Conservation (phyloP, 305 asterid genomes). For the Solanum hybrid region DNA sequence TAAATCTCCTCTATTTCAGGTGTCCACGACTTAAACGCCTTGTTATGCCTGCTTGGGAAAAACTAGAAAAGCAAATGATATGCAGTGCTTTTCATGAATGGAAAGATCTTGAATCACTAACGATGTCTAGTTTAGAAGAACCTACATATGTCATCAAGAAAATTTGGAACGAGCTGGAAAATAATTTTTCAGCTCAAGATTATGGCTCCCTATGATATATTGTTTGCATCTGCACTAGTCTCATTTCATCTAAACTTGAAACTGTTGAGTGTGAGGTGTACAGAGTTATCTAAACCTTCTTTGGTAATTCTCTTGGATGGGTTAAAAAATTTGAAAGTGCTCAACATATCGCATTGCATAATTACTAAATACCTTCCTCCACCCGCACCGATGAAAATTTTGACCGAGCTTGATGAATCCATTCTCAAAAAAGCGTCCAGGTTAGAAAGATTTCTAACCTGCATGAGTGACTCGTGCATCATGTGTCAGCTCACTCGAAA, state of each 20-base stretch:
- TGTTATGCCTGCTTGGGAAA: slow-evolving; percentile 77
- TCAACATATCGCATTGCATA: no score
- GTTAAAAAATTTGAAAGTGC: no score
- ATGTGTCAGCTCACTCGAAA: no score
- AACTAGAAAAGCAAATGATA: slow-evolving; percentile 51
- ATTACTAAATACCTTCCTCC: no score
- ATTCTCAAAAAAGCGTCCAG: no score
- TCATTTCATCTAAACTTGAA: slow-evolving; percentile 45
- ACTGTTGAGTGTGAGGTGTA: slow-evolving; percentile 37
- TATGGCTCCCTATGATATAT: slow-evolving; percentile 52
- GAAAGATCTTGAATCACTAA: not conserved
- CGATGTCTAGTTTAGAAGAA: slow-evolving; percentile 27
- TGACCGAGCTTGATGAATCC: no score
- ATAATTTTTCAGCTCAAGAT: slow-evolving; percentile 33
- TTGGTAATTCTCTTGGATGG: not conserved
- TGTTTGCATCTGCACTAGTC: slow-evolving; percentile 38
- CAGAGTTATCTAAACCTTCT: no score
- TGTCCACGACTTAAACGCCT: slow-evolving; percentile 58
- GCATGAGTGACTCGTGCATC: no score
- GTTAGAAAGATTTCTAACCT: no score
- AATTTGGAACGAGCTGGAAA: no score
- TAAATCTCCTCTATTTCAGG: slow-evolving; percentile 25
- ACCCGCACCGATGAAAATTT: no score
- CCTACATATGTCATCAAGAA: slow-evolving; percentile 46
- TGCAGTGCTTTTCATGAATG: slow-evolving; percentile 22